A percentile compares a stretch with the other conserved stretches of the same genome.
phyloP scores from a whole-genome alignment of 2,329 filamentous ascomycete species.

The Exophiala calicioides region DNA sequence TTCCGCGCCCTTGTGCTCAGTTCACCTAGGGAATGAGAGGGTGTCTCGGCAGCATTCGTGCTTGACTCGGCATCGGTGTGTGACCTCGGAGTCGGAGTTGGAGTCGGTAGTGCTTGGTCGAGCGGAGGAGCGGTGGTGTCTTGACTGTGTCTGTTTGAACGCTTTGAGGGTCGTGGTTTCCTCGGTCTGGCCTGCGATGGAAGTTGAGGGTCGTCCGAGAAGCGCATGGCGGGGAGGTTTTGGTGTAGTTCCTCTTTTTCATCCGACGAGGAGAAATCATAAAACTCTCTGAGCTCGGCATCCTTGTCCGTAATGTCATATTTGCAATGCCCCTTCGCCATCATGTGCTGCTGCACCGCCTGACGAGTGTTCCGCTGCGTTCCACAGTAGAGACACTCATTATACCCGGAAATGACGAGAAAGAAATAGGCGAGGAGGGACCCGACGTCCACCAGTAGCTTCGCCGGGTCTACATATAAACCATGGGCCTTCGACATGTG shows the following conservation, averaged over 20 bases:
- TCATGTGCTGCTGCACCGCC: conserved; percentile 56
- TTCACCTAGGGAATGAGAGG: conserved; percentile 3
- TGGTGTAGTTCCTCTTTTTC: conserved; percentile 17
- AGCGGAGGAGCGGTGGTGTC: conserved; percentile 5
- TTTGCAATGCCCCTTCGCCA: conserved; percentile 51
- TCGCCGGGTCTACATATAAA: conserved; percentile 44
- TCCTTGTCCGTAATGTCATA: conserved; percentile 41
- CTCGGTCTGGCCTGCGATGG: conserved; percentile 15
- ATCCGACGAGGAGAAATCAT: conserved; percentile 35
- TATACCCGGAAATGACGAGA: conserved; percentile 51
- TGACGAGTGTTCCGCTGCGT: conserved; percentile 45
- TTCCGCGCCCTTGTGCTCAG: conserved; percentile 24
- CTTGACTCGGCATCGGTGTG: conserved; percentile 10
- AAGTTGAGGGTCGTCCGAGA: conserved; percentile 15
- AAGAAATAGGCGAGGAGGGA: conserved; percentile 52
- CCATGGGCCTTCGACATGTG: conserved; percentile 56
- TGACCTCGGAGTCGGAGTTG: conserved; percentile 1
- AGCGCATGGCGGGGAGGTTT: conserved; percentile 3
- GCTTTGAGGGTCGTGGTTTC: conserved; percentile 14
- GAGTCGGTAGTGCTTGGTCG: conserved; percentile 5
- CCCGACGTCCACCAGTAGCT: conserved; percentile 50
- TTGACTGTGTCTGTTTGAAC: conserved; percentile 5
- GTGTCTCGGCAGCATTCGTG: conserved; percentile 10
- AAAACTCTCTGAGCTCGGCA: conserved; percentile 48
- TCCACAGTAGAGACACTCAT: conserved; percentile 55